These are phyloP conservation scores for Cutaneotrichosporon curvatum DNA, from an alignment of 1,284 basidiomycete species.

Conservation along the genomic window DNA sequence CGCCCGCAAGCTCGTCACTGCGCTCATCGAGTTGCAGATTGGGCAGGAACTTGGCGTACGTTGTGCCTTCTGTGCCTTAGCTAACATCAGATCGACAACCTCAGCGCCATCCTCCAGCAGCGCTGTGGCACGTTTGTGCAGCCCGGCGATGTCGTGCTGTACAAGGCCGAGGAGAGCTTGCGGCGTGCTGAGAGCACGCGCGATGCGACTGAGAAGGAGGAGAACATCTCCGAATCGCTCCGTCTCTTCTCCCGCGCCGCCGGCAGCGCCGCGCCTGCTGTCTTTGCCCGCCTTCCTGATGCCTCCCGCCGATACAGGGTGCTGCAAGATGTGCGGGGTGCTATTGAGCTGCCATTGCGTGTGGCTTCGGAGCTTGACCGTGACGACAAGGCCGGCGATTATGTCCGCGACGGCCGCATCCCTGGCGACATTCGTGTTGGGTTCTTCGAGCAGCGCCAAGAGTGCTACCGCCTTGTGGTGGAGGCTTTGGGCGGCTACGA, in stretches of 20 bases:
- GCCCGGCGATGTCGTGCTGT: slow-evolving; percentile 94
- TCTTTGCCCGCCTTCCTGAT: slow-evolving; percentile 75
- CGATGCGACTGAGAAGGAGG: slow-evolving; percentile 63
- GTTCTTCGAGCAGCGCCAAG: slow-evolving; percentile 57
- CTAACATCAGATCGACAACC: slow-evolving; percentile 71
- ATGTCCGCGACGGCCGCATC: slow-evolving; percentile 63
- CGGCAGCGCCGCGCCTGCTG: slow-evolving; percentile 60
- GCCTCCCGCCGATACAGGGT: slow-evolving; percentile 79
- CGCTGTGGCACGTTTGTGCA: slow-evolving; percentile 96
- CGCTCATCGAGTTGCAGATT: slow-evolving; percentile 96
- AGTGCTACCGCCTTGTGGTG: slow-evolving; percentile 75
- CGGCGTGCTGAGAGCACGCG: slow-evolving; percentile 79
- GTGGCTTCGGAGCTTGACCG: slow-evolving; percentile 77
- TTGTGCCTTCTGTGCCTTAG: slow-evolving; percentile 15
- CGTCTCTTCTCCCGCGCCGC: slow-evolving; percentile 73
- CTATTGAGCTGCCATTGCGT: slow-evolving; percentile 74
- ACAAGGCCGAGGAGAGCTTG: slow-evolving; percentile 94
- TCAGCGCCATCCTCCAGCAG: slow-evolving; percentile 88
- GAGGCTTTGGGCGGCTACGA: slow-evolving; percentile 77
- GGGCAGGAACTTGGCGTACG: slow-evolving; percentile 87
- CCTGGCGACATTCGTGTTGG: slow-evolving; percentile 56
- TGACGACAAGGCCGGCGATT: slow-evolving; percentile 67
- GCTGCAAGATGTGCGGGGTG: slow-evolving; percentile 58
- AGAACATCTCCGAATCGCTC: slow-evolving; percentile 72
- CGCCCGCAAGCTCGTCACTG: slow-evolving; percentile 82